Evolutionary conservation across 2,329 filamentous ascomycete genomes (phyloP).

Genomic region (Ambrosiella xylebori): DNA sequence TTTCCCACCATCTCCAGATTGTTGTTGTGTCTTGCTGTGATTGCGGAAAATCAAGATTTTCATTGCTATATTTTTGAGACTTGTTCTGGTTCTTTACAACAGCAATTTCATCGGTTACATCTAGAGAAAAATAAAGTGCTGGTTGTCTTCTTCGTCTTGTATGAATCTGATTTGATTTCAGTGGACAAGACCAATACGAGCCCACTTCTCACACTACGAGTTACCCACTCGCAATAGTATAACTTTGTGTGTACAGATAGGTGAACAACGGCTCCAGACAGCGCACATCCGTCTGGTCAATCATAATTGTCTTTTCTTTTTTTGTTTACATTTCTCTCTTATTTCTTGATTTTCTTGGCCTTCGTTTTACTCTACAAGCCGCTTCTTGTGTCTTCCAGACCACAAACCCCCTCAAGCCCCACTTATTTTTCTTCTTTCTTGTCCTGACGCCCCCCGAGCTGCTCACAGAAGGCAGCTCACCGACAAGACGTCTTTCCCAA

Average conservation of each 20-base stretch:
- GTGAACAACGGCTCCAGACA: background rate
- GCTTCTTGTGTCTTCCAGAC: background rate
- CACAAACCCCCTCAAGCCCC: background rate
- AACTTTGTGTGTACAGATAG: background rate
- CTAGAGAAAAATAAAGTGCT: too few relatives aligned
- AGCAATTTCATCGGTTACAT: too few relatives aligned
- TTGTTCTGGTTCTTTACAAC: too few relatives aligned
- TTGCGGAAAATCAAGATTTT: too few relatives aligned
- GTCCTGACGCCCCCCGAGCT: conserved; percentile 29
- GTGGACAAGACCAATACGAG: background rate
- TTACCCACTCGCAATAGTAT: background rate
- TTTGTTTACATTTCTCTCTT: background rate
- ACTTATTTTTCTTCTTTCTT: conserved; percentile 12
- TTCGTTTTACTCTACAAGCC: too few relatives aligned
- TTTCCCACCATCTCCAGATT: too few relatives aligned
- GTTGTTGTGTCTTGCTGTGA: too few relatives aligned
- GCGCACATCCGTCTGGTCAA: background rate
- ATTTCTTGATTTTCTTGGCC: too few relatives aligned
- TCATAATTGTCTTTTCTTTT: conserved; percentile 1
- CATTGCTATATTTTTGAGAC: too few relatives aligned
- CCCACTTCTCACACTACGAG: background rate
- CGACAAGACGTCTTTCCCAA: conserved; percentile 55
- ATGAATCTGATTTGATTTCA: background rate
- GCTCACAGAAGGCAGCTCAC: conserved; percentile 41
- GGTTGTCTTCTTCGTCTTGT: background rate